Conservation (phyloP, 23 red algal genomes). For the Agarophyton chilense region DNA sequence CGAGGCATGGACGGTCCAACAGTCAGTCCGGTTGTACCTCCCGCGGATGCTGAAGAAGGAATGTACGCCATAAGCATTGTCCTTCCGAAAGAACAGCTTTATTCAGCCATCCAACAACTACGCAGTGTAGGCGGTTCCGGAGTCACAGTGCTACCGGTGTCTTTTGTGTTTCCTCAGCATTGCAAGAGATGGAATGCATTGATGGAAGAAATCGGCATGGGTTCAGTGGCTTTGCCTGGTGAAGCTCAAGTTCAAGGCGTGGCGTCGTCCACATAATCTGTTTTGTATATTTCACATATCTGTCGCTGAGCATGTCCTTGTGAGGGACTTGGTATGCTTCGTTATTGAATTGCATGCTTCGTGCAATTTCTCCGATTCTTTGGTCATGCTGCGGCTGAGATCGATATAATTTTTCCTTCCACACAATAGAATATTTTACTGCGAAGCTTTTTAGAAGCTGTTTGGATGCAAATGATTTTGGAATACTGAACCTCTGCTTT, state of each 20-base stretch:
- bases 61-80: slow-evolving; percentile 99
- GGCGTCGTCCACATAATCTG: not conserved
- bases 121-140: slow-evolving; percentile 93
- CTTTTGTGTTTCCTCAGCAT: slow-evolving; percentile 91
- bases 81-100: slow-evolving; percentile 84
- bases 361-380: too few species aligned
- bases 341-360: too few species aligned
- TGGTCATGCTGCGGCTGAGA: too few species aligned
- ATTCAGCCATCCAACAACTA: slow-evolving; percentile 89
- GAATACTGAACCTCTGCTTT: too few species aligned
- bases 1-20: slow-evolving; percentile 97
- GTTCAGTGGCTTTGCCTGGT: not conserved
- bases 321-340: too few species aligned
- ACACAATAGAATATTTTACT: too few species aligned
- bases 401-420: too few species aligned
- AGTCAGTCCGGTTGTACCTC: slow-evolving; percentile 88
- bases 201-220: slow-evolving; percentile 37
- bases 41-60: slow-evolving; percentile 82
- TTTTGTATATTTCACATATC: too few species aligned
- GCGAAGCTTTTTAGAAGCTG: too few species aligned
- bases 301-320: too few species aligned
- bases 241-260: not conserved
- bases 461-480: too few species aligned
- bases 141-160: slow-evolving; percentile 96
- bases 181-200: slow-evolving; percentile 74